Base-by-base conservation (phyloP, 1,139 yeast genomes). In the Lodderomyces oxycetoniae region DNA sequence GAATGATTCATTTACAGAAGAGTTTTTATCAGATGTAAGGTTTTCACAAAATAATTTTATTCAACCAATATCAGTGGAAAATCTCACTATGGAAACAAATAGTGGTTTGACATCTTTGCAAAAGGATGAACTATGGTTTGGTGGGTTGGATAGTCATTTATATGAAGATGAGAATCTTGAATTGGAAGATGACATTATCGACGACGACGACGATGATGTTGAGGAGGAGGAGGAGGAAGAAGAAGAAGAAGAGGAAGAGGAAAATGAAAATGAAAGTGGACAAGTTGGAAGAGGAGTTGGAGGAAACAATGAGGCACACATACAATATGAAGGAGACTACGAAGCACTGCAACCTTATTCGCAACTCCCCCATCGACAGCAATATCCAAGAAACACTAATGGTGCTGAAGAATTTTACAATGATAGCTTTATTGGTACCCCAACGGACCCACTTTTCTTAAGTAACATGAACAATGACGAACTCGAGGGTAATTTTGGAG, bases 401-500 rank as follows among this genome's bases (percentile, higher is more conserved):
- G 19, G 14, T n/a, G 31, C 17, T 4, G 24, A 20, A 12, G 24
- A 52, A n/a, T 48, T 53, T 31, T 60, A 57, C 44, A 48, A 48
- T 28, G 55, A 49, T 26, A 47, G 48, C 32, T 52, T 50, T 33
- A 51, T 58, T 41, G 48, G 55, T 8, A 48, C 47, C 19, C 51
- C 57, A 2, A 50, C 53, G 10, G 50, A 43, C 35, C 42, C 48
- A 23, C 42, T 49, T 16, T 29, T 39, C 9, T 36, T 43, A 17
- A 44, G 44, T 9, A 39, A 34, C 26, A 24, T 41, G 22, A 35
- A 30, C n/a, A 6, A 26, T 26, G 38, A 33, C 14, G 43, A 39
- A n/a, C 32, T 38, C 14, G 67, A 59, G 34, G 74, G 74, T 10
- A 59, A 68, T 46, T 53, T 68, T 33, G 74, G 74, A 3, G 69